These are phyloP conservation scores for Cryptomeria japonica DNA, from an alignment of 75 land plant species.

Conservation along the genomic window DNA sequence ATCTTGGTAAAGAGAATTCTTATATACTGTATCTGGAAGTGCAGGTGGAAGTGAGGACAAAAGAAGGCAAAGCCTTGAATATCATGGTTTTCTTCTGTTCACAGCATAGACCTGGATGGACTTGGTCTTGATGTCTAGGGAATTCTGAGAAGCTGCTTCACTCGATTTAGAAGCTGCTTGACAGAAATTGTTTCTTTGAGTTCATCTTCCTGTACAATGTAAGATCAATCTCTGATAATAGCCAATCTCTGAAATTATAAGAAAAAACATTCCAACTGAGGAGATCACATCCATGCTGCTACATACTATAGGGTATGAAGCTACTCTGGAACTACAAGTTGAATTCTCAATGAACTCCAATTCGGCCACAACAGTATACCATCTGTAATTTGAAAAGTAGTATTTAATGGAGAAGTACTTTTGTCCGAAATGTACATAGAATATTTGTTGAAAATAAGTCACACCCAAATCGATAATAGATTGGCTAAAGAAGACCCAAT, in stretches of 20 bases:
- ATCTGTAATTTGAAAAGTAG: too few relatives aligned
- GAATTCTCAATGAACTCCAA: neutral
- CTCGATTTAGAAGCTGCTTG: conserved; percentile 19
- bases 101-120: conserved; percentile 11
- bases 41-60: conserved; percentile 13
- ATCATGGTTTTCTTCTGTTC: conserved; percentile 19
- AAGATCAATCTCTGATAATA: neutral
- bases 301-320: neutral
- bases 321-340: neutral
- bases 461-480: too few relatives aligned
- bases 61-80: conserved; percentile 16
- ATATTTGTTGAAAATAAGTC: too few relatives aligned
- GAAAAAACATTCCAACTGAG: conserved; percentile 28
- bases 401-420: too few relatives aligned
- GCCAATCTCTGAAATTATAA: conserved; percentile 12
- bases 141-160: conserved; percentile 21
- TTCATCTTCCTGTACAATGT: neutral
- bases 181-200: conserved; percentile 13
- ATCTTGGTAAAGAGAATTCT: too few relatives aligned
- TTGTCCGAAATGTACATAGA: too few relatives aligned
- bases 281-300: conserved; percentile 39
- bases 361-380: too few relatives aligned
- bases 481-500: too few relatives aligned
- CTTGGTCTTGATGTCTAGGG: neutral
- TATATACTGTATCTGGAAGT: neutral